Evolutionary conservation across 2,329 filamentous ascomycete species (phyloP), one percentile per base, ranked within the genome.

Genomic region (Aspergillus spinulosporus): DNA sequence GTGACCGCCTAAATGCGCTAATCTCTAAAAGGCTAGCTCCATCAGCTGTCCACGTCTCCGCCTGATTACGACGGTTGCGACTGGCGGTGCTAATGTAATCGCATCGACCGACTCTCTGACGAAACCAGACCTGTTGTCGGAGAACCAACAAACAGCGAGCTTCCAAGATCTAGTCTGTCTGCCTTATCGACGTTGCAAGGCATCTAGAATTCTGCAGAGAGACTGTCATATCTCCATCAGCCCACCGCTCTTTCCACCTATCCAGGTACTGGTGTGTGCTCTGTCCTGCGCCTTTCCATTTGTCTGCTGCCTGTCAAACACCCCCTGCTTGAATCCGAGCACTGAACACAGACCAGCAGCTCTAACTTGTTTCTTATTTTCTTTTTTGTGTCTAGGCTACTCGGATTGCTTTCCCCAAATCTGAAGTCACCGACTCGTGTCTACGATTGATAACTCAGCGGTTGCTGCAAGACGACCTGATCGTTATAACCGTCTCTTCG

Each of bases 391-490:
- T 62, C 48, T 49, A 65, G 64, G 60, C 62, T 60, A 58, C 64
- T 56, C 51, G 51, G 61, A 64, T 54, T 61, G 44, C 54, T 21
- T 45, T 49, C 50, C 53, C 62, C 21, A 61, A 66, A 55, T 61
- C 56, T 62, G 66, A 59, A 62, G 64, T 45, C 63, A 64, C 54
- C 64, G 21, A 21, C 21, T 21, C 21, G 21, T 21, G 21, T 21
- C 21, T 21, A 21, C 21, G 21, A 21, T 21, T 21, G 21, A 21
- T 21, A 21, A 21, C 21, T 21, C 21, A 53, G 54, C 60, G 59
- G 59, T 57, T 59, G 62, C 64, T 65, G 66, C 68, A 68, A 59
- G 61, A 70, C 68, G 61, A 65, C 67, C 67, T 66, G 58, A 69
- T 62, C 52, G 42, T 49, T 21, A 57, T 58, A 54, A 31, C 57